Conservation (phyloP, 2,329 filamentous ascomycete genomes). For the Monosporascus sp. region DNA sequence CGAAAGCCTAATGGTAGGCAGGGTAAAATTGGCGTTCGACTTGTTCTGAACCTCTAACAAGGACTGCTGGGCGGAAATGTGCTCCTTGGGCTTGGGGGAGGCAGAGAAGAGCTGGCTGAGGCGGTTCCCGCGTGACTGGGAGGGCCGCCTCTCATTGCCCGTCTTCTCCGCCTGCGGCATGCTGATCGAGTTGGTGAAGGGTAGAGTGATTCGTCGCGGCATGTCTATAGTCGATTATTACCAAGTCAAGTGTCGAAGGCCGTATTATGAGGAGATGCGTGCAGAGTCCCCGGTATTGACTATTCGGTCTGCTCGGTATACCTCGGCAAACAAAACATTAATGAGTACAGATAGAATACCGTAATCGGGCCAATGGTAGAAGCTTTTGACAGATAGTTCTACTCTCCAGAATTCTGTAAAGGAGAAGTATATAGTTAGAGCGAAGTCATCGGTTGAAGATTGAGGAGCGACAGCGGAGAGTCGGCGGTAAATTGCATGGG, state of each 20-base stretch:
- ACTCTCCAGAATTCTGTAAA: neutral
- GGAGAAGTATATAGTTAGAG: neutral
- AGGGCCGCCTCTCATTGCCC: slow-evolving; percentile 48
- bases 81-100: slow-evolving; percentile 69
- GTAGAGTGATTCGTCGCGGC: slow-evolving; percentile 55
- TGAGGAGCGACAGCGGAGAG: too few species aligned
- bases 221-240: slow-evolving; percentile 35
- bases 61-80: slow-evolving; percentile 59
- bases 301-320: too few species aligned
- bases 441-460: too few species aligned
- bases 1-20: slow-evolving; percentile 89
- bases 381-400: neutral
- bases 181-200: slow-evolving; percentile 46
- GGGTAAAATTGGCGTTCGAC: slow-evolving; percentile 63
- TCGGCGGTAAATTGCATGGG: too few species aligned
- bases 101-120: slow-evolving; percentile 79
- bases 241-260: neutral
- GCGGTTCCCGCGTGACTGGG: slow-evolving; percentile 65
- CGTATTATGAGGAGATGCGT: neutral
- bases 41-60: slow-evolving; percentile 58
- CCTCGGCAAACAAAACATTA: too few species aligned
- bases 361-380: neutral
- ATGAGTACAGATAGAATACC: too few species aligned
- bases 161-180: slow-evolving; percentile 44
- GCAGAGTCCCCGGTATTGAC: neutral